phyloP scores from a whole-genome alignment of 352 stramenopile genomes.

The Globisporangium recalcitrans region DNA sequence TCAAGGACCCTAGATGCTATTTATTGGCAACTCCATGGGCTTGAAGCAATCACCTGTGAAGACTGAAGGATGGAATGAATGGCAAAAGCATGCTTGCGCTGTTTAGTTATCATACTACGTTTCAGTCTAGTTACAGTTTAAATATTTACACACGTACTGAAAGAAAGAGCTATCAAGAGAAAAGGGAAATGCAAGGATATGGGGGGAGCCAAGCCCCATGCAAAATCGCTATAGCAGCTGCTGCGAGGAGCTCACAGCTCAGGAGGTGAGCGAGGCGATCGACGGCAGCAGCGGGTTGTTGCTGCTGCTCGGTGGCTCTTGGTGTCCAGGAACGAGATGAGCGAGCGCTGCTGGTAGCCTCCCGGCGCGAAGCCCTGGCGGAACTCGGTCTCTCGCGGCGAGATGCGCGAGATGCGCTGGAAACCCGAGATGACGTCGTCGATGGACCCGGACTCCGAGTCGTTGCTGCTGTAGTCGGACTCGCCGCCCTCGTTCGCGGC shows the following conservation, averaged over 20 bases:
- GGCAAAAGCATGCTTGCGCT: background rate
- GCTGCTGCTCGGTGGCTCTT: constrained; percentile 1
- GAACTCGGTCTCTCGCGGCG: constrained; percentile 12
- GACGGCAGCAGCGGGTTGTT: constrained; percentile 4
- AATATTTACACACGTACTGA: constrained; percentile 10
- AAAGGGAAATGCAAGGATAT: background rate
- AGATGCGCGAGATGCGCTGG: constrained; percentile 17
- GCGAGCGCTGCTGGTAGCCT: constrained; percentile 2
- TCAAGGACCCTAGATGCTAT: background rate
- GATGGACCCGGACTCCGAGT: constrained; percentile 12
- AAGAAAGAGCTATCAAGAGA: background rate
- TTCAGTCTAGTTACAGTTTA: constrained; percentile 10
- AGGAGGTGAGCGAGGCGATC: constrained; percentile 14
- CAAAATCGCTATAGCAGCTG: background rate
- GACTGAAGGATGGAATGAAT: background rate
- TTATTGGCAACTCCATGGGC: background rate
- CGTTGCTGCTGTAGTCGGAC: constrained; percentile 12
- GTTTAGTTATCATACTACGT: constrained; percentile 4
- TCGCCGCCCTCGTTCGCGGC: background rate
- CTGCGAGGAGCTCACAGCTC: background rate
- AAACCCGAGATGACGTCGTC: constrained; percentile 17
- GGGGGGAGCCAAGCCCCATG: background rate
- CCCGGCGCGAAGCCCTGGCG: background rate
- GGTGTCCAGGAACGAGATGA: constrained; percentile 12
- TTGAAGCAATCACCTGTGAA: background rate